phyloP scores from a whole-genome alignment of 2,329 filamentous ascomycete species.

The Pyrenophora teres region DNA sequence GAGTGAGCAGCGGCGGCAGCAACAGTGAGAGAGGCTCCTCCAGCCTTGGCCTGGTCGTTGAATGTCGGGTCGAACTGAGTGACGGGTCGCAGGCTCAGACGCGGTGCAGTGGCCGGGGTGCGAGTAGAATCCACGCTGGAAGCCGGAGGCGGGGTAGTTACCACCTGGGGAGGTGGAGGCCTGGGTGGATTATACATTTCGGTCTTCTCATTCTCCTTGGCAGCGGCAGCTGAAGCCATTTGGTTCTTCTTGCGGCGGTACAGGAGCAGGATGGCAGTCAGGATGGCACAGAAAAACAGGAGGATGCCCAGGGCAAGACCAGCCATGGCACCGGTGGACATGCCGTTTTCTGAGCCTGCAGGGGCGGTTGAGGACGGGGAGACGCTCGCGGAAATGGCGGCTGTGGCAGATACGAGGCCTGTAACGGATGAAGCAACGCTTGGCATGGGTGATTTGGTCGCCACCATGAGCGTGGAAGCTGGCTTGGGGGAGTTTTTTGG shows the following conservation, averaged over 20 bases:
- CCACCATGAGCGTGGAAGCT: constrained; percentile 32
- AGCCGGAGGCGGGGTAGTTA: constrained; percentile 15
- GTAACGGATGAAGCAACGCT: constrained; percentile 22
- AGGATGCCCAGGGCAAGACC: constrained; percentile 85
- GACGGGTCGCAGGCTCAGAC: constrained; percentile 80
- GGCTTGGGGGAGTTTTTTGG: constrained; percentile 19
- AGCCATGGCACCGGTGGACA: constrained; percentile 65
- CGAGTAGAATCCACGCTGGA: constrained; percentile 51
- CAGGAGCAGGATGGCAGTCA: constrained; percentile 71
- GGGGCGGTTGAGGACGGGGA: constrained; percentile 21
- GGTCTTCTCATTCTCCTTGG: constrained; percentile 50
- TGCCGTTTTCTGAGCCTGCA: constrained; percentile 37
- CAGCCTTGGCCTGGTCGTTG: constrained; percentile 49
- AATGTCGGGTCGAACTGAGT: constrained; percentile 80
- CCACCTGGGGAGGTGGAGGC: constrained; percentile 34
- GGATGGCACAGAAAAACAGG: constrained; percentile 67
- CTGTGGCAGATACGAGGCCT: constrained; percentile 27
- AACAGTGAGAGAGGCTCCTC: constrained; percentile 42
- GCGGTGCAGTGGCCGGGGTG: constrained; percentile 67
- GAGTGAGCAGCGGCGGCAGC: constrained; percentile 30
- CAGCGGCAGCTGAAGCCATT: constrained; percentile 43
- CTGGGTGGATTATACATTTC: constrained; percentile 34
- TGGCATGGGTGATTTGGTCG: constrained; percentile 33
- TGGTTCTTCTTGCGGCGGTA: constrained; percentile 74
- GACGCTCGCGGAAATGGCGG: constrained; percentile 33